Base-by-base conservation (phyloP, 2,329 filamentous ascomycete genomes). In the Paracorniculantispora psalliotae region DNA sequence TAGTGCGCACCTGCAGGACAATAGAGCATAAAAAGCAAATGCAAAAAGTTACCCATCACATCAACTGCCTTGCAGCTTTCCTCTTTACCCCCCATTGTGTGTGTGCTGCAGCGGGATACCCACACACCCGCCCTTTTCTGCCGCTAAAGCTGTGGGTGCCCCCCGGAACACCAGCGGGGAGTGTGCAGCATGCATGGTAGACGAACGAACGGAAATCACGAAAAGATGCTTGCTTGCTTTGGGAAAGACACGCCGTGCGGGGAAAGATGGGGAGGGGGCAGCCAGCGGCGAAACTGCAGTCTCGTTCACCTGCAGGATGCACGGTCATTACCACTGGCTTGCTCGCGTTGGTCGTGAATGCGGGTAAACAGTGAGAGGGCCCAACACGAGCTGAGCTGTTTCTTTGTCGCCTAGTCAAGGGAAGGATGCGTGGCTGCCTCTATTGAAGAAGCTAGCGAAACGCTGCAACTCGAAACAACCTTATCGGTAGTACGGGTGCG, bases 241-340 rank as follows among this genome's bases (percentile, higher is more conserved):
- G 19, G 51, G 25, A 44, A 33, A 53, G n/a, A 53, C n/a, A 26
- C 37, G 51, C 51, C 51, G 39, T 53, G 51, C 51, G 51, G 51
- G 51, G 51, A 17, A 44, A n/a, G 10, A n/a, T n/a, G 4, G n/a
- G 47, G n/a, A 49, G 13, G 17, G 21, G 19, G 5, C 19, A 26
- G n/a, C 13, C 19, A 46, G 19, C 19, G 43, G 19, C 12, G 28
- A 44, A 25, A 44, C 39, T 54, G 51, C 39, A 37, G 39, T 54
- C 39, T 54, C 51, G 51, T 54, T 54, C 51, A 54, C 4, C 7
- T 9, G 41, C 19, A 25, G 30, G 30, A 12, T 6, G 30, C 30
- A 33, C 30, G 12, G 12, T 33, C 21, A 26, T 49, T n/a, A 28
- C 10, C 33, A n/a, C 21, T 4, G 6, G 35, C 19, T 19, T 17